Conservation (phyloP, 495 filamentous ascomycete species). For the Penicillium soppii region DNA sequence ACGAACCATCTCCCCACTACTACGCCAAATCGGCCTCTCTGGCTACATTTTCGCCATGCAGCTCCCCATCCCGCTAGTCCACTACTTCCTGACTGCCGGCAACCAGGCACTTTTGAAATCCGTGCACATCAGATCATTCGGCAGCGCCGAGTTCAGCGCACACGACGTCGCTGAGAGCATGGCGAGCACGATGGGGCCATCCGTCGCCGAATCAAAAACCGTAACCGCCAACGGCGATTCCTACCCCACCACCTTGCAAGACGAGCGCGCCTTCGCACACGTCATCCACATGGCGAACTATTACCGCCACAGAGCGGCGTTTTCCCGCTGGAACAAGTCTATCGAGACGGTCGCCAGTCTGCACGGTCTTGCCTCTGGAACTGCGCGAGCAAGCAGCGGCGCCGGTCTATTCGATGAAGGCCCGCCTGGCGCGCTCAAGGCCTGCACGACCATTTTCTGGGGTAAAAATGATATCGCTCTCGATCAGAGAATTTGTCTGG, state of each 20-base stretch:
- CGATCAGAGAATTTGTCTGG: conserved; percentile 36
- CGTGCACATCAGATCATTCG: conserved; percentile 32
- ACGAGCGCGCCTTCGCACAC: conserved; percentile 27
- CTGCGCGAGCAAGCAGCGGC: conserved; percentile 34
- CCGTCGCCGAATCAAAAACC: conserved; percentile 30
- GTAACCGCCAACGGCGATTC: conserved; percentile 30
- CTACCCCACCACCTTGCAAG: conserved; percentile 31
- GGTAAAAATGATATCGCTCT: conserved; percentile 48
- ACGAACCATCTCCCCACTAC: conserved; percentile 36
- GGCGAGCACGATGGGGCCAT: conserved; percentile 44
- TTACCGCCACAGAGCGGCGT: conserved; percentile 47
- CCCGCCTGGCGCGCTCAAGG: conserved; percentile 43
- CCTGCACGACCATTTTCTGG: conserved; percentile 51
- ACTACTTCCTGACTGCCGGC: conserved; percentile 38
- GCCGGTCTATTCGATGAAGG: conserved; percentile 47
- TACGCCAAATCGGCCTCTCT: conserved; percentile 40
- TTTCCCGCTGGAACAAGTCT: conserved; percentile 45
- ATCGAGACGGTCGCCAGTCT: conserved; percentile 45
- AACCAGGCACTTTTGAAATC: conserved; percentile 42
- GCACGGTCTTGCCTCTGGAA: conserved; percentile 34
- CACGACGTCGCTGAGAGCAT: conserved; percentile 40
- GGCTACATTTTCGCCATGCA: conserved; percentile 54
- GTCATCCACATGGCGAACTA: conserved; percentile 44
- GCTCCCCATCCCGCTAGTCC: conserved; percentile 39
- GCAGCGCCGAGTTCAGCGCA: conserved; percentile 23